phyloP scores from a whole-genome alignment of 2,329 filamentous ascomycete genomes.

The Botrytis deweyae region DNA sequence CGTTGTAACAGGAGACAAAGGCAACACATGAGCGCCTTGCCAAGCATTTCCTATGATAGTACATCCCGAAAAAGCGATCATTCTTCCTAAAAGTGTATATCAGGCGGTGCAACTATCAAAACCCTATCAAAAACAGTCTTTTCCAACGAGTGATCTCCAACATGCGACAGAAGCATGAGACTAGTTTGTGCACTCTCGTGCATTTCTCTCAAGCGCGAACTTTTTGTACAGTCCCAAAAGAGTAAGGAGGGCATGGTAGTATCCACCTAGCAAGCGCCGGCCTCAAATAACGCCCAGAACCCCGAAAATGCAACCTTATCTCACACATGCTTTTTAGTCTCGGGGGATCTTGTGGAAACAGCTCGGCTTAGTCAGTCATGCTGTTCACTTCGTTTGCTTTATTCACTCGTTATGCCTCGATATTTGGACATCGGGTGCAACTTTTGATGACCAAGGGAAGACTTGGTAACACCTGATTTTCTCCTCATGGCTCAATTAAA shows the following conservation, averaged over 20 bases:
- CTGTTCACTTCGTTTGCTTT: neutral
- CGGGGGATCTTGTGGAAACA: neutral
- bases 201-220: neutral
- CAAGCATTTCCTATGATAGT: conserved; percentile 7
- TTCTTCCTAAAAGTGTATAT: conserved; percentile 4
- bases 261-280: conserved; percentile 7
- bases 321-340: conserved; percentile 7
- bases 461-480: neutral
- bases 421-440: neutral
- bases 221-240: neutral
- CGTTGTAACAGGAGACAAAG: neutral
- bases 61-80: conserved; percentile 13
- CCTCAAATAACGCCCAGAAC: neutral
- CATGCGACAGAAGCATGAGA: conserved; percentile 16
- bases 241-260: neutral
- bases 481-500: neutral
- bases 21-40: neutral
- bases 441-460: conserved; percentile 7
- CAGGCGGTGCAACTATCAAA: conserved; percentile 9
- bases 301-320: neutral
- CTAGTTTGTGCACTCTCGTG: neutral
- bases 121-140: neutral
- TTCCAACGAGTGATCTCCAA: neutral
- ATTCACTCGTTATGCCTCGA: neutral
- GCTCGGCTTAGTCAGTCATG: neutral